Percentiles rank a stretch among this genome's conserved stretches.
phyloP scores from a whole-genome alignment of 371 early-diverging fungal species.

The Actinomortierella wolfii region DNA sequence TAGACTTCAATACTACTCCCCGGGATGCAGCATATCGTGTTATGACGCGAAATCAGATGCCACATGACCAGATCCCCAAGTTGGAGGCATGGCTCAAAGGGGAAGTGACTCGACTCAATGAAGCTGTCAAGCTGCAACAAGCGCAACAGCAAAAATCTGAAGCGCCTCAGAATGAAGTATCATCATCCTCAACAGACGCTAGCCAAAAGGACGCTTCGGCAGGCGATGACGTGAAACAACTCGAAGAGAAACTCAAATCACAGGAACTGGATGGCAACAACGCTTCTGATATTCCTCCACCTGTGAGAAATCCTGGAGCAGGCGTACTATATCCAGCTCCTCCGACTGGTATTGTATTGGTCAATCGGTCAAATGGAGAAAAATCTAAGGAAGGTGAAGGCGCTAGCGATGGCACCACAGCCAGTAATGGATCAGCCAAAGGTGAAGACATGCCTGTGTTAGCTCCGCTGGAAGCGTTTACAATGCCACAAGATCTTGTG shows the following conservation, averaged over 20 bases:
- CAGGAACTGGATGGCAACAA: too few relatives aligned
- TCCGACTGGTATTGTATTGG: not conserved
- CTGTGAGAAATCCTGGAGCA: too few relatives aligned
- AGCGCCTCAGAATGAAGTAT: too few relatives aligned
- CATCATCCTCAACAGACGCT: too few relatives aligned
- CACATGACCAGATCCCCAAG: conserved; percentile 36
- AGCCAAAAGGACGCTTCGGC: too few relatives aligned
- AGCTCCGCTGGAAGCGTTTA: conserved; percentile 41
- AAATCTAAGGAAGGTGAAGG: too few relatives aligned
- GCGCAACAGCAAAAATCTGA: not conserved
- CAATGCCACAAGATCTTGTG: conserved; percentile 24
- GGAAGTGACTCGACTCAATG: conserved; percentile 34
- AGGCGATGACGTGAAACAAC: too few relatives aligned
- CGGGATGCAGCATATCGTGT: conserved; percentile 52
- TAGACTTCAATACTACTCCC: conserved; percentile 63
- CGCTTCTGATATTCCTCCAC: too few relatives aligned
- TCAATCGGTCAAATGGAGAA: not conserved
- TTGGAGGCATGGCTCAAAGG: conserved; percentile 30
- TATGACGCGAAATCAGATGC: conserved; percentile 43
- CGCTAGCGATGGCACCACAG: too few relatives aligned
- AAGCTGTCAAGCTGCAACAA: conserved; percentile 6
- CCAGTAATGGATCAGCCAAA: too few relatives aligned
- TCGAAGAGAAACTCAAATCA: too few relatives aligned
- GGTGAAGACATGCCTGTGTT: conserved; percentile 34
- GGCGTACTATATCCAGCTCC: not conserved